Evolutionary conservation across 192 early-diverging fungal genomes (phyloP), one percentile per base, ranked within the genome.

Genomic region (Chytriomyces confervae): DNA sequence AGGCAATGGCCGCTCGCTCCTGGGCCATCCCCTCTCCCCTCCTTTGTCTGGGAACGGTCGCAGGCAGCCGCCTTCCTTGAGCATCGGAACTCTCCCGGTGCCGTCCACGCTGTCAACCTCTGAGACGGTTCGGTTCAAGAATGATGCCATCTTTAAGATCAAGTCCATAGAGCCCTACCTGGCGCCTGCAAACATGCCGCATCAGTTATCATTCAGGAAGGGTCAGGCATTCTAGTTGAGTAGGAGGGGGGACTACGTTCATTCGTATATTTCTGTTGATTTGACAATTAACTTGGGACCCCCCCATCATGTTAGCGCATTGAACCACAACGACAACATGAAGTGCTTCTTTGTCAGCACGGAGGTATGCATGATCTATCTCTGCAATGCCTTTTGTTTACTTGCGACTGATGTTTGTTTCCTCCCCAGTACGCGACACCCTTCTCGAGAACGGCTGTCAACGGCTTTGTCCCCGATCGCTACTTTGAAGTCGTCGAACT

Each of bases 341-440:
- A 82, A 83, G 57, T 50, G 81, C 64, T 87, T 85, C 76, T 87
- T 87, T 84, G 86, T 87, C 43, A 80, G 77, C 61, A 87, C 86
- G 6, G 68, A 78, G 77, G 77, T 78, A 45, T 11, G 68, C 46
- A 18, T n/a, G 36, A 36, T 36, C 36, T 36, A 4, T 36, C 36
- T 36, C 36, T 36, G 36, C 20, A 1, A 27, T 51, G 8, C 46
- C 46, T 46, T 9, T 72, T 24, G 13, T 60, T 20, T 51, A 20
- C 16, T 50, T 46, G 2, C n/a, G 13, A 8, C 24, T 51, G 7
- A 61, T 48, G 53, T 5, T 47, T 29, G 16, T 61, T 27, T 23
- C 5, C 36, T 8, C 24, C 45, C 57, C 45, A 87, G 79, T 87
- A 83, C 66, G 83, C 86, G 45, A 84, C 83, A 5, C 86, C 86